Conservation (phyloP, 495 filamentous ascomycete species). For the Penicillium lagena region DNA sequence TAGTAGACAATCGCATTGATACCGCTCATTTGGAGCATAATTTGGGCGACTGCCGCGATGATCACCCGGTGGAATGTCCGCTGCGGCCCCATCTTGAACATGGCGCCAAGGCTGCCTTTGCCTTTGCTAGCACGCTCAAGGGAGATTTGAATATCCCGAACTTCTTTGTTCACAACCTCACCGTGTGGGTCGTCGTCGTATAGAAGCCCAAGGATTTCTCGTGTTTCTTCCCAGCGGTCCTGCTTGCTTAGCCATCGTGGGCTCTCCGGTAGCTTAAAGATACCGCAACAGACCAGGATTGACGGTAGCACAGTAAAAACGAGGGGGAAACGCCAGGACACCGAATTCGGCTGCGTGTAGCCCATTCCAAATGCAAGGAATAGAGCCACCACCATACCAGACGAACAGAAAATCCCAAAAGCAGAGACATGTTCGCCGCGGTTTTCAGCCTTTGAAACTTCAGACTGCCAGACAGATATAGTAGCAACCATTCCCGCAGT, state of each 20-base stretch:
- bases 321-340: slow-evolving; percentile 39
- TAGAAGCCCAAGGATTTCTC: slow-evolving; percentile 11
- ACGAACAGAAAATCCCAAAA: slow-evolving; percentile 28
- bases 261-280: slow-evolving; percentile 27
- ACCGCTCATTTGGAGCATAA: slow-evolving; percentile 16
- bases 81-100: slow-evolving; percentile 11
- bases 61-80: slow-evolving; percentile 17
- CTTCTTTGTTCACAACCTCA: slow-evolving; percentile 7
- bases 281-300: slow-evolving; percentile 27
- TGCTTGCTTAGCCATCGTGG: slow-evolving; percentile 32
- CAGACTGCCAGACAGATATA: slow-evolving; percentile 37
- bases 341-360: slow-evolving; percentile 7
- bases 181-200: slow-evolving; percentile 4
- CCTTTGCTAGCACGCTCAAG: slow-evolving; percentile 8
- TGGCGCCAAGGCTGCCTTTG: slow-evolving; percentile 3
- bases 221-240: slow-evolving; percentile 19
- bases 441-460: slow-evolving; percentile 22
- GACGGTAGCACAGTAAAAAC: slow-evolving; percentile 42
- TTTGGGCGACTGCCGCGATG: slow-evolving; percentile 18
- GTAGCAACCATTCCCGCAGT: slow-evolving; percentile 30
- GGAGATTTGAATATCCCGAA: slow-evolving; percentile 8
- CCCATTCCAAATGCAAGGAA: slow-evolving; percentile 8
- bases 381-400: slow-evolving; percentile 9
- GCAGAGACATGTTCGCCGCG: slow-evolving; percentile 31
- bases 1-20: slow-evolving; percentile 20